phyloP scores from a whole-genome alignment of 768 basidiomycete genomes.

The Pisolithus tinctorius region DNA sequence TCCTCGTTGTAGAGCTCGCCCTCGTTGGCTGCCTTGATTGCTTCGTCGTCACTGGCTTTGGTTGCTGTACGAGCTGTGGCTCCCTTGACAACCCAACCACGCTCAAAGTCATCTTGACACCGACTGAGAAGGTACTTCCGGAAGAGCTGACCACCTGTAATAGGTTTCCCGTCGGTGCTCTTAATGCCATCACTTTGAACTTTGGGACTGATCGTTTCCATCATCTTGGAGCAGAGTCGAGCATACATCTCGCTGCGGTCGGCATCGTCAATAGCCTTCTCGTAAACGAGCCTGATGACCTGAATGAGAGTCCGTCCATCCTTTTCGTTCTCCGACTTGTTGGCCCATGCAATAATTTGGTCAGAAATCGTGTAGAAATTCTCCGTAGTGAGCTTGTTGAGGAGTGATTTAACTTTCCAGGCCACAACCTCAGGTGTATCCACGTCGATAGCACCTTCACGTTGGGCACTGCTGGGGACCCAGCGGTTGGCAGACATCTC shows the following conservation, averaged over 20 bases:
- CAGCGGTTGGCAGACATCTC: constrained; percentile 70
- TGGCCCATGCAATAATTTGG: constrained; percentile 93
- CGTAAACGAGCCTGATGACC: constrained; percentile 93
- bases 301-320: constrained; percentile 93
- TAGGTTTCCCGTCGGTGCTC: constrained; percentile 77
- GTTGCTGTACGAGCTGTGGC: constrained; percentile 77
- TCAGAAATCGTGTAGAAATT: constrained; percentile 94
- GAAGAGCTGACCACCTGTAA: constrained; percentile 91
- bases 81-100: constrained; percentile 88
- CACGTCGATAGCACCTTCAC: constrained; percentile 38
- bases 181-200: constrained; percentile 87
- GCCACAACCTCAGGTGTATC: constrained; percentile 84
- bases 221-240: constrained; percentile 89
- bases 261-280: constrained; percentile 95
- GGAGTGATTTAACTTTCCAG: constrained; percentile 83
- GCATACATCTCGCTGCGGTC: constrained; percentile 98
- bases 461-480: constrained; percentile 41
- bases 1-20: constrained; percentile 90
- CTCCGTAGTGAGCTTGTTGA: constrained; percentile 97
- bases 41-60: constrained; percentile 83
- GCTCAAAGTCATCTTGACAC: constrained; percentile 97
- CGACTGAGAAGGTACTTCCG: constrained; percentile 93
- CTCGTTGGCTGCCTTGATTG: constrained; percentile 56
- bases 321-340: constrained; percentile 86
- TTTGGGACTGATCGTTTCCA: constrained; percentile 84